Evolutionary conservation across 2,329 filamentous ascomycete genomes (phyloP), one percentile per base, ranked within the genome.

Genomic region (Arthroderma uncinatum): DNA sequence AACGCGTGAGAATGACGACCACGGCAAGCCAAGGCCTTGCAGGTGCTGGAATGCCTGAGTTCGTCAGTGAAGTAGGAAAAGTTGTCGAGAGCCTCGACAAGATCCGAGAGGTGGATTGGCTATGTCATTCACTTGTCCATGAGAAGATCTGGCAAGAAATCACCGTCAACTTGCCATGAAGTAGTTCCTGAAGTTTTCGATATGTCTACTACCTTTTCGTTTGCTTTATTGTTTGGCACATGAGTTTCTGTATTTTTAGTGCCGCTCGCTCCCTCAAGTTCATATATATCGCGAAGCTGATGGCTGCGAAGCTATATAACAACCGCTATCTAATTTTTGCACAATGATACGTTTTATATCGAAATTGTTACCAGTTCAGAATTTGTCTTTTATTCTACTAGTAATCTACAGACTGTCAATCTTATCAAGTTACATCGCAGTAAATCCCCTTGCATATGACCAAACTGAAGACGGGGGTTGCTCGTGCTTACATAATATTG

Each of bases 21-120:
- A 79, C 77, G 0, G 82, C 82, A 6, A 80, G 76, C 10, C 81
- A 84, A 60, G 77, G 77, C 7, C 71, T 85, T 42, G 80, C 82
- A 4, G 75, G 76, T 1, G 79, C 78, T 12, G 82, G 82, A 2
- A 77, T 85, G 68, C 78, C 80, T 0, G 82, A 85, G 62, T 84
- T 84, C 63, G 77, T 82, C 8, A 74, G 68, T 23, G 79, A 82
- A 58, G 79, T 85, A 19, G 78, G 79, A 1, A 76, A 78, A 42
- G 72, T 85, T 50, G 81, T 83, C 14, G 81, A 84, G 28, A 73
- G 77, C 60, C 64, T 85, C 56, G 75, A 78, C 60, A 77, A 78
- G 62, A 72, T 85, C 4, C 75, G 79, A 40, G 77, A 78, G 60
- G 80, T 84, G 4, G 82, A 85, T 64, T 78, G 80, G 70, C 76